Percentiles rank a stretch among this genome's conserved stretches.
These are phyloP conservation scores for Mycosphaerella sp. DNA, from an alignment of 2,329 filamentous ascomycete species.

Conservation along the genomic window DNA sequence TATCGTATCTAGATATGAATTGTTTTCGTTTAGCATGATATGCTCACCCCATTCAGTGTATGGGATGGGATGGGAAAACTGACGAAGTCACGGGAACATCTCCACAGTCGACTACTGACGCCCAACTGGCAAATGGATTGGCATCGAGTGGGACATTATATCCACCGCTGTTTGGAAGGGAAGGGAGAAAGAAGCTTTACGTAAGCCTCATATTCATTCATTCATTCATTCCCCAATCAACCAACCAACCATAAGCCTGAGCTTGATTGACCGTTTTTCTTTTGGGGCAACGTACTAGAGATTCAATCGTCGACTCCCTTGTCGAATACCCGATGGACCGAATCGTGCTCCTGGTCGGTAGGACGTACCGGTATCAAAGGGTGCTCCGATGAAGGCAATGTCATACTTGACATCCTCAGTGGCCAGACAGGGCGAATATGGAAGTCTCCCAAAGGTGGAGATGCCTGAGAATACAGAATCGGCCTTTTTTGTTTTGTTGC, in stretches of 20 bases:
- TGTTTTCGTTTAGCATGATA: too few species aligned
- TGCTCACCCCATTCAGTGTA: too few species aligned
- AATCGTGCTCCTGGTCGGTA: constrained; percentile 80
- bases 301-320: constrained; percentile 78
- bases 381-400: constrained; percentile 78
- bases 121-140: constrained; percentile 21
- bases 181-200: constrained; percentile 38
- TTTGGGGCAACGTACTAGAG: constrained; percentile 62
- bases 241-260: constrained; percentile 17
- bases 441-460: constrained; percentile 73
- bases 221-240: too few species aligned
- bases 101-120: constrained; percentile 73
- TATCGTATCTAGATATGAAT: constrained; percentile 59
- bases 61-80: constrained; percentile 28
- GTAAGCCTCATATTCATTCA: constrained; percentile 38
- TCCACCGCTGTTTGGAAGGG: constrained; percentile 56
- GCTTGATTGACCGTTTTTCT: constrained; percentile 21
- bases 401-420: constrained; percentile 66
- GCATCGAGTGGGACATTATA: constrained; percentile 77
- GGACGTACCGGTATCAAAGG: constrained; percentile 61
- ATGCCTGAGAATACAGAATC: constrained; percentile 87
- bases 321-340: constrained; percentile 52
- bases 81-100: constrained; percentile 84
- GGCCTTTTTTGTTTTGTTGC: constrained; percentile 46
- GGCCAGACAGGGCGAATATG: constrained; percentile 70